Conservation (phyloP, 345 rosid genomes). For the Camelina sativa region DNA sequence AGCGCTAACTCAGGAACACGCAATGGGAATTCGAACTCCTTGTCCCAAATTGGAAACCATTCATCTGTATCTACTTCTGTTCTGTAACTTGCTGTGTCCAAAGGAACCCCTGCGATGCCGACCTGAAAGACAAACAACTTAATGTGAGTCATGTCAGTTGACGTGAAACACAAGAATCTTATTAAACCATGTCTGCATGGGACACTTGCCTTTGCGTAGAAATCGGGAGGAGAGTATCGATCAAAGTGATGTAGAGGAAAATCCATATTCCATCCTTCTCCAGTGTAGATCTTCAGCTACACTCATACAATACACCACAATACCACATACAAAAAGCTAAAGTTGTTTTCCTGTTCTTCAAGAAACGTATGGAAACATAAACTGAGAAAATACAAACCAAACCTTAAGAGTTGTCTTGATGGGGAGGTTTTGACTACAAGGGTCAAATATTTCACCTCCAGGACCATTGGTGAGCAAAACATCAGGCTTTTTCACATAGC, state of each 20-base stretch:
- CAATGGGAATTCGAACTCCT: slow-evolving; percentile 74
- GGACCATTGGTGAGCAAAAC: slow-evolving; percentile 52
- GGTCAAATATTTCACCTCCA: slow-evolving; percentile 53
- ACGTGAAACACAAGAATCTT: slow-evolving; percentile 11
- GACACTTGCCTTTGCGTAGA: slow-evolving; percentile 63
- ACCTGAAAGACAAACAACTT: slow-evolving; percentile 46
- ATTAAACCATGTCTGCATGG: background rate
- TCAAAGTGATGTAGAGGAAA: slow-evolving; percentile 72
- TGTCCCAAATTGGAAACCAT: slow-evolving; percentile 84
- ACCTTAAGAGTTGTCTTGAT: slow-evolving; percentile 66
- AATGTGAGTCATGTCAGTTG: background rate
- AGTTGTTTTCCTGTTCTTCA: slow-evolving; percentile 24
- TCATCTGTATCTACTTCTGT: slow-evolving; percentile 65
- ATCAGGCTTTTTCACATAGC: slow-evolving; percentile 81
- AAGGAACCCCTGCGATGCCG: slow-evolving; percentile 68
- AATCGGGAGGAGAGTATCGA: slow-evolving; percentile 84
- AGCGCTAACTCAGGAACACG: slow-evolving; percentile 78
- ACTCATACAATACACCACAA: background rate
- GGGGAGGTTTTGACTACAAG: slow-evolving; percentile 44
- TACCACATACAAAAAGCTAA: background rate
- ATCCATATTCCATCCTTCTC: slow-evolving; percentile 88
- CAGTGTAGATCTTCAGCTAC: slow-evolving; percentile 62
- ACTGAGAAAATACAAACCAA: background rate
- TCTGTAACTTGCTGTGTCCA: slow-evolving; percentile 66
- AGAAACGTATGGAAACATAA: background rate